phyloP scores from a whole-genome alignment of 2,329 filamentous ascomycete species.

The Neonectria ditissima region DNA sequence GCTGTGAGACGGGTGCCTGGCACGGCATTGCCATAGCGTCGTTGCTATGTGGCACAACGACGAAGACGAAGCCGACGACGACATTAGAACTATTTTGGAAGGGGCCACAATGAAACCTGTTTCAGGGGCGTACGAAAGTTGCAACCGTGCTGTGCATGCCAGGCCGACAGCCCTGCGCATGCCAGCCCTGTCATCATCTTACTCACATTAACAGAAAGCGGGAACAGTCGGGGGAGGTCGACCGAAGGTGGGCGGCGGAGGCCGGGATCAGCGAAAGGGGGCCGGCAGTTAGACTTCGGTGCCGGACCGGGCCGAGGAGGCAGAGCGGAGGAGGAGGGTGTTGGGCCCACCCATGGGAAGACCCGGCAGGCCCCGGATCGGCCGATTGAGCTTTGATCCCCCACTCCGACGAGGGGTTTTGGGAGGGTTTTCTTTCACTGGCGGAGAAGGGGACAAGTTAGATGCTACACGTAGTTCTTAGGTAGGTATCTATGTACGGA shows the following conservation, averaged over 20 bases:
- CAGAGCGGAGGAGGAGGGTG: not conserved
- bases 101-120: not conserved
- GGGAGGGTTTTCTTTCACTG: not conserved
- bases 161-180: not conserved
- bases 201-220: not conserved
- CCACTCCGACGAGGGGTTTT: slow-evolving; percentile 19
- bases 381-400: slow-evolving; percentile 24
- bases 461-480: too few relatives aligned
- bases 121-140: not conserved
- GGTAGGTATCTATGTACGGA: not conserved
- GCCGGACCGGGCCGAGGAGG: slow-evolving; percentile 42
- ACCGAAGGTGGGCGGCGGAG: not conserved
- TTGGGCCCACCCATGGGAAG: slow-evolving; percentile 30
- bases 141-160: not conserved
- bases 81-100: slow-evolving; percentile 2
- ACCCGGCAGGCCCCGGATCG: slow-evolving; percentile 28
- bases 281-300: slow-evolving; percentile 21
- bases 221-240: not conserved
- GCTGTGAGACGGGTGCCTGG: slow-evolving; percentile 4
- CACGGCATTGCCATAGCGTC: not conserved
- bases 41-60: not conserved
- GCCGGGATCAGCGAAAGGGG: slow-evolving; percentile 6
- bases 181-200: not conserved
- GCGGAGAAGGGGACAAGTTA: too few relatives aligned
- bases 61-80: slow-evolving; percentile 3